Evolutionary conservation across 495 filamentous ascomycete genomes (phyloP).

Genomic region (Collariella sp.): DNA sequence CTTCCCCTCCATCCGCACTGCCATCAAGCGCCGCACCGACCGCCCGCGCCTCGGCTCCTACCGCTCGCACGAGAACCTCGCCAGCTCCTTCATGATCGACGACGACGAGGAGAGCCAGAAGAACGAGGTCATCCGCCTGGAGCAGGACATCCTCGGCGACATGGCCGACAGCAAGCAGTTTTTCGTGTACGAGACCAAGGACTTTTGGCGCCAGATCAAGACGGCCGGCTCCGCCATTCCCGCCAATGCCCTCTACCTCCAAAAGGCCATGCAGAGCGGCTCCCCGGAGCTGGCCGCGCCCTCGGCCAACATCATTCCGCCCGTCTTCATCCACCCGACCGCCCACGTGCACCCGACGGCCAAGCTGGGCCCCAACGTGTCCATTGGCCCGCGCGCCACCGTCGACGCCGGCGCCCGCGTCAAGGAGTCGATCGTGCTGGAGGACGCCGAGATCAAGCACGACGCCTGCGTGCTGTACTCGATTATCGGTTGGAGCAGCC

Average conservation of each 20-base stretch:
- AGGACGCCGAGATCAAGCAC: slow-evolving; percentile 93
- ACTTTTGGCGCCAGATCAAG: slow-evolving; percentile 99
- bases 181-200: slow-evolving; percentile 96
- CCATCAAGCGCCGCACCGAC: slow-evolving; percentile 92
- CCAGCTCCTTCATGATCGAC: slow-evolving; percentile 66
- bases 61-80: slow-evolving; percentile 89
- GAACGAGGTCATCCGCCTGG: slow-evolving; percentile 85
- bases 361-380: slow-evolving; percentile 95
- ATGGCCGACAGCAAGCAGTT: slow-evolving; percentile 97
- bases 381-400: slow-evolving; percentile 75
- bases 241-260: slow-evolving; percentile 93
- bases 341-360: slow-evolving; percentile 88
- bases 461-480: slow-evolving; percentile 94
- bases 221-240: slow-evolving; percentile 95
- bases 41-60: slow-evolving; percentile 90
- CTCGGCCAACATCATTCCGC: slow-evolving; percentile 82
- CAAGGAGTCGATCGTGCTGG: slow-evolving; percentile 93
- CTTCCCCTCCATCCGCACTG: slow-evolving; percentile 89
- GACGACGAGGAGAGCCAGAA: slow-evolving; percentile 65
- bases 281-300: slow-evolving; percentile 76
- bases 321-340: slow-evolving; percentile 96
- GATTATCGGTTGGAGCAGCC: slow-evolving; percentile 95
- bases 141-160: slow-evolving; percentile 95
- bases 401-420: slow-evolving; percentile 85
- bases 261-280: slow-evolving; percentile 81